Base-by-base conservation (phyloP, 1,139 yeast species). In the Meyerozyma guilliermondii region DNA sequence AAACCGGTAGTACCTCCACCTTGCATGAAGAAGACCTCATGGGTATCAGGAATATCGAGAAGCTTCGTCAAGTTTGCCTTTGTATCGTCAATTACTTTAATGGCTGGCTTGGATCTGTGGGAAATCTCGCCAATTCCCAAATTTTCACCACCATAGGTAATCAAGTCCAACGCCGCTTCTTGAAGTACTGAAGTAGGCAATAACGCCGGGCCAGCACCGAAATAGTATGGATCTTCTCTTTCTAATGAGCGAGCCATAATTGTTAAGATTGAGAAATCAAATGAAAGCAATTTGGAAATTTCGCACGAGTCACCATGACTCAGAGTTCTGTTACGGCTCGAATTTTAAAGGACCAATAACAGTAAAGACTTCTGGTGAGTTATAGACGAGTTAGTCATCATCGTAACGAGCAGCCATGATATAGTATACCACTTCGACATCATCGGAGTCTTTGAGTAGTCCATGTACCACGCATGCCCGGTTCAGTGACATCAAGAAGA, bases 1-100 rank as follows among this genome's bases (percentile, higher is more conserved):
- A 92, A 92, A 5, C 96, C 98, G 34, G 89, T 85, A 41, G 98
- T 91, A 48, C 98, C 98, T 47, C 98, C 98, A 48, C 98, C 98
- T 69, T 92, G 98, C 67, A 91, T 68, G 67, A 91, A 92, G 59
- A 92, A 83, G 2, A 91, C 92, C 59, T 89, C 98, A 61, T 92
- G 95, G 30, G 95, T 84, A 47, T 87, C 95, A 27, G 98, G 98
- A 41, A 92, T 78, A 45, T 72, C 61, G 60, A 88, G 65, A 44
- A 92, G 70, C 54, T 83, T 67, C 39, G 57, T 67, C 56, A 92
- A 68, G 54, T 83, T 78, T 35, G 65, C 71, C 64, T 87, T 88
- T 42, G 98, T 82, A 48, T 79, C 80, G 51, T 88, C 83, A 52
- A 92, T 83, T 39, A 92, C 83, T 46, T 76, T 70, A 36, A 76